These are phyloP conservation scores for Cercis canadensis DNA, from an alignment of 306 rosid species.

Conservation along the genomic window DNA sequence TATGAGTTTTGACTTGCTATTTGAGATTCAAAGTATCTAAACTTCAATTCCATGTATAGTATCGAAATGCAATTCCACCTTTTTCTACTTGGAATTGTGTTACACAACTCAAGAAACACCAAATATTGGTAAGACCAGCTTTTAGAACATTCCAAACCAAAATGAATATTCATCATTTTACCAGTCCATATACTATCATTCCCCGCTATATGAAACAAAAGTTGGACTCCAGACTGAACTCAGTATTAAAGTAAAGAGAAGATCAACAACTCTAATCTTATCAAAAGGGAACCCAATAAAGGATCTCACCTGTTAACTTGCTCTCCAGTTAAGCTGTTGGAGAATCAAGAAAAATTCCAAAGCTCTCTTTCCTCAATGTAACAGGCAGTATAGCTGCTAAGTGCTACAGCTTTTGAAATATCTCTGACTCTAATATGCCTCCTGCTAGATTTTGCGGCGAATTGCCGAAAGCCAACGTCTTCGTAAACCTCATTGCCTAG, in stretches of 20 bases:
- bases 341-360: constrained; percentile 3
- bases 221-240: constrained; percentile 4
- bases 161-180: constrained; percentile 2
- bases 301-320: constrained; percentile 41
- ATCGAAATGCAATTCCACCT: constrained; percentile 9
- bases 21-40: constrained; percentile 1
- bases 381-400: constrained; percentile 8
- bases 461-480: constrained; percentile 15
- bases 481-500: constrained; percentile 18
- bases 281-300: constrained; percentile 10
- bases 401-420: background rate
- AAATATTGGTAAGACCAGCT: background rate
- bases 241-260: background rate
- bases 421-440: background rate
- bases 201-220: background rate
- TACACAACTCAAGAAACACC: constrained; percentile 12
- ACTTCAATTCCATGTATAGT: background rate
- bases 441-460: constrained; percentile 21
- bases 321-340: constrained; percentile 7
- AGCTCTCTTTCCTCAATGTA: constrained; percentile 23
- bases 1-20: background rate
- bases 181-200: background rate
- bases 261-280: background rate
- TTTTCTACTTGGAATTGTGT: too few relatives aligned
- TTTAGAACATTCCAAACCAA: constrained; percentile 18